These are phyloP conservation scores for Murraya koenigii DNA, from an alignment of 345 rosid species.

Conservation along the genomic window DNA sequence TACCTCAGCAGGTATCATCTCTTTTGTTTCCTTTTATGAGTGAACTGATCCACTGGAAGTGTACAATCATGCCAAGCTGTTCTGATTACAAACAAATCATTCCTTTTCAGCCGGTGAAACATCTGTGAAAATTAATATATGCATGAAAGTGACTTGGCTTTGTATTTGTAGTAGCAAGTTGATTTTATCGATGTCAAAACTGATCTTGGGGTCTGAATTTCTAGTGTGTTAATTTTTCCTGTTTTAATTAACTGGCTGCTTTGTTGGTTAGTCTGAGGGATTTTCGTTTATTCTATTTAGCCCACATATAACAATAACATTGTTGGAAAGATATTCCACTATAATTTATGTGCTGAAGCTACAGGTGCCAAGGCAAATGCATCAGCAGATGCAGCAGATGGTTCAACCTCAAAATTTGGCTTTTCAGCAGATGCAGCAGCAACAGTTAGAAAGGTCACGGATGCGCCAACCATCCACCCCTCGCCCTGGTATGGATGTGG, in stretches of 20 bases:
- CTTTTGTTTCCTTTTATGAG: not conserved
- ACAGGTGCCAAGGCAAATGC: slow-evolving; percentile 69
- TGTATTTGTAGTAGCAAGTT: not conserved
- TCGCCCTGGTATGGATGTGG: slow-evolving; percentile 63
- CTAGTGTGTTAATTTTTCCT: not conserved
- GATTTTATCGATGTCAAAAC: not conserved
- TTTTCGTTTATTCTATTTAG: not conserved
- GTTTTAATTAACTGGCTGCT: not conserved
- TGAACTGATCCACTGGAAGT: not conserved
- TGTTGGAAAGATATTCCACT: not conserved
- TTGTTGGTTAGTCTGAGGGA: not conserved
- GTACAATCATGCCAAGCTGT: not conserved
- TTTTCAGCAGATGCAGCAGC: slow-evolving; percentile 47
- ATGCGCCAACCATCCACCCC: slow-evolving; percentile 58
- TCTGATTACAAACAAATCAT: not conserved
- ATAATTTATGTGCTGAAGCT: slow-evolving; percentile 24
- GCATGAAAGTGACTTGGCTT: not conserved
- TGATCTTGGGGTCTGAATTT: not conserved
- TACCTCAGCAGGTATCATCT: slow-evolving; percentile 69
- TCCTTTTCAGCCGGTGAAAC: not conserved
- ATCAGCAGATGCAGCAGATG: slow-evolving; percentile 82
- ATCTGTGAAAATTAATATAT: slow-evolving; percentile 1
- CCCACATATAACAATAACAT: not conserved
- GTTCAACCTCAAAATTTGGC: slow-evolving; percentile 44
- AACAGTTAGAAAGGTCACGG: slow-evolving; percentile 56